Percentiles rank a stretch among this genome's conserved stretches.
Evolutionary conservation across 257 asterid genomes (phyloP).

Genomic region (Thymus quinquecostatus): DNA sequence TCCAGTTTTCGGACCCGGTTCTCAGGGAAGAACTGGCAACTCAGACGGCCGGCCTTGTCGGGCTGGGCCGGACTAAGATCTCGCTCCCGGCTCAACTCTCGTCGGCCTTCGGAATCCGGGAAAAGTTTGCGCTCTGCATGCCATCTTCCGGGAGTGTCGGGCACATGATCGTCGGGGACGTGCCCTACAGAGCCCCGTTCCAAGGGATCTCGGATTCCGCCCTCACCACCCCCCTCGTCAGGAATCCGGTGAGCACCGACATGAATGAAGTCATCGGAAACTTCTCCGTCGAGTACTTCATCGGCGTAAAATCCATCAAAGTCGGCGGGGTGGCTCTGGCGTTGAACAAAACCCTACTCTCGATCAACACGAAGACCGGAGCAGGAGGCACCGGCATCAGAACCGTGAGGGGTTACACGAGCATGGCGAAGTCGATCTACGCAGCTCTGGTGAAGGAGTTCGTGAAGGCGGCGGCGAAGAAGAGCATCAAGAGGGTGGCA

Average conservation of each 20-base stretch:
- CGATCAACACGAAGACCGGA: conserved; percentile 44
- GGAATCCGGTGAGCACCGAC: conserved; percentile 43
- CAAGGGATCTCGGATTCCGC: conserved; percentile 33
- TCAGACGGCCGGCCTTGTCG: conserved; percentile 39
- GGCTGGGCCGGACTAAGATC: conserved; percentile 48
- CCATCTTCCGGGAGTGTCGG: conserved; percentile 42
- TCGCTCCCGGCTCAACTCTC: conserved; percentile 49
- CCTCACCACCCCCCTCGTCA: conserved; percentile 39
- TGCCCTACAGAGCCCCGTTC: conserved; percentile 31
- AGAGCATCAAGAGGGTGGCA: conserved; percentile 40
- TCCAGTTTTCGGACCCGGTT: conserved; percentile 48
- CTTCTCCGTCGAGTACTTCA: conserved; percentile 44
- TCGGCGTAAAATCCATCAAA: conserved; percentile 40
- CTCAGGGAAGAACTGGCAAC: conserved; percentile 37
- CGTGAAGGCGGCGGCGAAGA: conserved; percentile 39
- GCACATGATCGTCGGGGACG: conserved; percentile 41
- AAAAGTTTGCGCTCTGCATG: conserved; percentile 43
- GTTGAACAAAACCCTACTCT: conserved; percentile 44
- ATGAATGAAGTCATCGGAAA: conserved; percentile 43
- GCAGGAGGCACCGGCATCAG: conserved; percentile 55
- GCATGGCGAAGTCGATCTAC: conserved; percentile 44
- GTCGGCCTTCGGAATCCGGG: conserved; percentile 38
- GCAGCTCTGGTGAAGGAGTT: conserved; percentile 41
- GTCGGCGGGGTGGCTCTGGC: conserved; percentile 38
- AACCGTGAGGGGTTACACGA: conserved; percentile 52